phyloP scores from a whole-genome alignment of 225 moss, liverwort and hornwort species.

The Pseudisothecium myosuroides region DNA sequence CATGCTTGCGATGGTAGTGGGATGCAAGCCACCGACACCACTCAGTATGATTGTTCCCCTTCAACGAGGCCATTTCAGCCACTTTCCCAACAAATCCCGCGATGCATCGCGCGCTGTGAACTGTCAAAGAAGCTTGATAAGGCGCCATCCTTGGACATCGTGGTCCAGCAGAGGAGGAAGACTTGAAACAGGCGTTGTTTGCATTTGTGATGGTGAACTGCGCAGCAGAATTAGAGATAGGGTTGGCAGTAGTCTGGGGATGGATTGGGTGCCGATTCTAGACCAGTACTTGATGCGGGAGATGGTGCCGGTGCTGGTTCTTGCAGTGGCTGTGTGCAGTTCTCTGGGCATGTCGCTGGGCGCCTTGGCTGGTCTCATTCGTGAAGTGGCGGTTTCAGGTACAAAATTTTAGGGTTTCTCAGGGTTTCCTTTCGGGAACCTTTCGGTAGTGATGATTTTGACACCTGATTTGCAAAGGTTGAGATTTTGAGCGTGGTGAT shows the following conservation, averaged over 20 bases:
- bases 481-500: neutral
- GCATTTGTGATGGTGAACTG: too few species aligned
- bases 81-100: neutral
- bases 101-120: neutral
- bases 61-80: neutral
- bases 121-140: neutral
- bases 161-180: neutral
- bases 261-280: too few species aligned
- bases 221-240: neutral
- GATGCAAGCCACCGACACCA: neutral
- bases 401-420: neutral
- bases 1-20: neutral
- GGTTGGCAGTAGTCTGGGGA: too few species aligned
- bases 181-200: too few species aligned
- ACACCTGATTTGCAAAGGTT: neutral
- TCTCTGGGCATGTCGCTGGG: slow-evolving; percentile 30
- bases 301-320: neutral
- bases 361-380: slow-evolving; percentile 18
- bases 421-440: neutral
- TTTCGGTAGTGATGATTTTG: neutral
- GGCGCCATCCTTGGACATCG: neutral
- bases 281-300: neutral
- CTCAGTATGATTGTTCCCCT: neutral
- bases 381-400: neutral
- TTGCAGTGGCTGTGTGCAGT: slow-evolving; percentile 6